Evolutionary conservation across 345 rosid genomes (phyloP).

Genomic region (Salix caprea): DNA sequence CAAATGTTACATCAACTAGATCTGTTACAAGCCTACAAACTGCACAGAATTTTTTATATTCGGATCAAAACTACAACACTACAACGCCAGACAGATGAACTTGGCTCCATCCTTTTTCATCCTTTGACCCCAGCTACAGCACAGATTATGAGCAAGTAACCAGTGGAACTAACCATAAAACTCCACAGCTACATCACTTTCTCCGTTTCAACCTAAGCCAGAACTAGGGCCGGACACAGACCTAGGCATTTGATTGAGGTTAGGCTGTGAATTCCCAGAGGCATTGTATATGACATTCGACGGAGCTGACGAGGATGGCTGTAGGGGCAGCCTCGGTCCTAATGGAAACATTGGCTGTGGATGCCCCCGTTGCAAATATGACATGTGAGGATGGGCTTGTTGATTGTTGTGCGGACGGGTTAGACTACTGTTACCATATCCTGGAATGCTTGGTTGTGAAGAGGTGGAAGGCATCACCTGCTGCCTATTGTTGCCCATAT

Average conservation of each 20-base stretch:
- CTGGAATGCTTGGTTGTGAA: slow-evolving; percentile 61
- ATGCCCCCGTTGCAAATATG: slow-evolving; percentile 60
- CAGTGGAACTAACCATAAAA: slow-evolving; percentile 1
- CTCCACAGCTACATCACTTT: not conserved
- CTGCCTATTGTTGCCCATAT: slow-evolving; percentile 44
- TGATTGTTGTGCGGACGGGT: slow-evolving; percentile 62
- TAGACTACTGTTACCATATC: slow-evolving; percentile 48
- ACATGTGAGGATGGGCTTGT: slow-evolving; percentile 65
- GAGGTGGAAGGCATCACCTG: slow-evolving; percentile 50
- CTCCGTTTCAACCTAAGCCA: slow-evolving; percentile 47
- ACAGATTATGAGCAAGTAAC: slow-evolving; percentile 9
- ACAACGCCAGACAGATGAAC: not conserved
- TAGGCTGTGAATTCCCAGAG: slow-evolving; percentile 49
- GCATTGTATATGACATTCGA: slow-evolving; percentile 49
- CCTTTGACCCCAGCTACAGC: not conserved
- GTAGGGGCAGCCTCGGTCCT: slow-evolving; percentile 80
- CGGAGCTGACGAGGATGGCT: slow-evolving; percentile 55
- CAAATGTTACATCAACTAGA: not conserved
- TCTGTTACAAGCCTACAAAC: slow-evolving; percentile 30
- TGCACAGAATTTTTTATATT: slow-evolving; percentile 5
- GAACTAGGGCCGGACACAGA: slow-evolving; percentile 58
- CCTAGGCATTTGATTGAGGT: slow-evolving; percentile 58
- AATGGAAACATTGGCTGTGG: slow-evolving; percentile 51
- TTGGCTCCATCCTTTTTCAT: not conserved
- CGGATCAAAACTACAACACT: slow-evolving; percentile 16